Evolutionary conservation across 1,284 basidiomycete genomes (phyloP).

Genomic region (Ustilago lituana): DNA sequence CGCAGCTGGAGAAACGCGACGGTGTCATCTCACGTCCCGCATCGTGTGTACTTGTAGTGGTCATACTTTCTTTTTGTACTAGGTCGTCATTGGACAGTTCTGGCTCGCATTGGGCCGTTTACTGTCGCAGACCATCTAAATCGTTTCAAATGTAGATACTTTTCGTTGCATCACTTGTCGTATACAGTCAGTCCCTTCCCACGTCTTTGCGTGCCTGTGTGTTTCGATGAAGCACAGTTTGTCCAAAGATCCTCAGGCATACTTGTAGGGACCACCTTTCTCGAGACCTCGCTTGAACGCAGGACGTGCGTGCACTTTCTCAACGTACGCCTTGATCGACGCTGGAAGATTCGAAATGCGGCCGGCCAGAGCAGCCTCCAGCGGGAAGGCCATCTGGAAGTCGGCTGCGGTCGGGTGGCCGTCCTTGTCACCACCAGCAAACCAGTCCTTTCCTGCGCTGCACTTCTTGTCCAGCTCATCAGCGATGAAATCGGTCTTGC

Average conservation of each 20-base stretch:
- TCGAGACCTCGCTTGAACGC: slow-evolving; percentile 60
- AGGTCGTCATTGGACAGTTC: too few species aligned
- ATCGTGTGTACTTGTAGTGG: slow-evolving; percentile 47
- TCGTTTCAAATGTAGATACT: too few species aligned
- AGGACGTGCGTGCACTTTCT: slow-evolving; percentile 57
- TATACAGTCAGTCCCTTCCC: too few species aligned
- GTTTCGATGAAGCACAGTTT: too few species aligned
- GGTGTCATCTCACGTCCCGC: slow-evolving; percentile 14
- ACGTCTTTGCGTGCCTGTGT: too few species aligned
- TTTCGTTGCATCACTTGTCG: background rate
- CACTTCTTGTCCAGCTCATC: slow-evolving; percentile 49
- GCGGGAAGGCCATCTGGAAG: slow-evolving; percentile 65
- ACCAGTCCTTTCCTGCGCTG: slow-evolving; percentile 50
- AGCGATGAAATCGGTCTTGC: slow-evolving; percentile 48
- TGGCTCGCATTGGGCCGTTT: too few species aligned
- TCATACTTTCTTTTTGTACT: slow-evolving; percentile 5
- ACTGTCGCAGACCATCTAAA: too few species aligned
- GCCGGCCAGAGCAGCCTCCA: slow-evolving; percentile 57
- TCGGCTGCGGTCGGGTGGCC: slow-evolving; percentile 64
- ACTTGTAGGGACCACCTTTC: slow-evolving; percentile 60
- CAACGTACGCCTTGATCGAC: slow-evolving; percentile 57
- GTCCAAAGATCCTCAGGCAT: slow-evolving; percentile 22
- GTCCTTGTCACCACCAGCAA: slow-evolving; percentile 64
- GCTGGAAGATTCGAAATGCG: slow-evolving; percentile 46
- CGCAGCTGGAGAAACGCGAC: slow-evolving; percentile 2